Conservation (phyloP, 306 rosid genomes). For the Lablab purpureus region DNA sequence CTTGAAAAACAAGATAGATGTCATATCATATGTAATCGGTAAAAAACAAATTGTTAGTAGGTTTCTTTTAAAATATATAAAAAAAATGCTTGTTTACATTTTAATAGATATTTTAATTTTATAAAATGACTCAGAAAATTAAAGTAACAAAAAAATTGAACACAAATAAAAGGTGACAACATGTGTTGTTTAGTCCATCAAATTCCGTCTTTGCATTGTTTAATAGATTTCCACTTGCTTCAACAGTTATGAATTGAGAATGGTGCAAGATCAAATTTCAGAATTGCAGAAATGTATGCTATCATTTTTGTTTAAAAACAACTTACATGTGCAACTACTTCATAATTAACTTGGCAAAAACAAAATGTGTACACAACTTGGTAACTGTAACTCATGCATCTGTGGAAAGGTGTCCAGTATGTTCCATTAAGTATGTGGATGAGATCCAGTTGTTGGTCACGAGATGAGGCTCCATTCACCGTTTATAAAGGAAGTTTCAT, state of each 20-base stretch:
- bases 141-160: too few relatives aligned
- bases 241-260: not conserved
- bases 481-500: constrained; percentile 12
- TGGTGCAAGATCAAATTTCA: not conserved
- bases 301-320: not conserved
- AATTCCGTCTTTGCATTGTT: not conserved
- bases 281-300: not conserved
- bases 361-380: not conserved
- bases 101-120: too few relatives aligned
- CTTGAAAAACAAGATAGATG: too few relatives aligned
- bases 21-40: too few relatives aligned
- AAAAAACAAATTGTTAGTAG: too few relatives aligned
- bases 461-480: constrained; percentile 43
- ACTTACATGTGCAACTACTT: constrained; percentile 1
- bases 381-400: not conserved
- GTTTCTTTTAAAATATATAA: too few relatives aligned
- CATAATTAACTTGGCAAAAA: not conserved
- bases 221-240: not conserved
- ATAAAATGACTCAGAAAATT: too few relatives aligned
- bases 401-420: constrained; percentile 22
- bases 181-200: too few relatives aligned
- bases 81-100: too few relatives aligned
- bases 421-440: constrained; percentile 13
- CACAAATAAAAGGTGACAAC: too few relatives aligned
- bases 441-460: constrained; percentile 36